Percentiles rank a stretch among this genome's conserved stretches.
Evolutionary conservation across 495 filamentous ascomycete species (phyloP).

Genomic region (Lasiosphaeria hispida): DNA sequence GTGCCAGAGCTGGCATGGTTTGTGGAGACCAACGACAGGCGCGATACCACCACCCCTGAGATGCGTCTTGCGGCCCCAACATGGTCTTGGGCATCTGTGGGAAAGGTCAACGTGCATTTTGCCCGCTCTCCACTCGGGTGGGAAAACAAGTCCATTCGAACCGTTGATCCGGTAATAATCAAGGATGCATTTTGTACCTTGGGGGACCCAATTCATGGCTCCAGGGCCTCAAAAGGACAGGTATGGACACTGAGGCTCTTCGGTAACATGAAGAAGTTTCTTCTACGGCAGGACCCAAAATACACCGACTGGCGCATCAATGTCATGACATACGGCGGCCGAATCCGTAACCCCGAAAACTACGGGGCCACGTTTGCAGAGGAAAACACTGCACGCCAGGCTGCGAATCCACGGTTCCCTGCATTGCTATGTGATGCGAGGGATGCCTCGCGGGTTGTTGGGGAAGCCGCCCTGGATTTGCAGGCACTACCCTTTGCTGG

Average conservation of each 20-base stretch:
- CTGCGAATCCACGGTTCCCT: neutral
- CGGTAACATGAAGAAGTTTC: neutral
- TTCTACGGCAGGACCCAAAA: neutral
- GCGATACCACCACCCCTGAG: neutral
- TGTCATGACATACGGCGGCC: neutral
- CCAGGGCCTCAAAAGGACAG: neutral
- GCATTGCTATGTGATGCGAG: neutral
- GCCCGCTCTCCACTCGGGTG: neutral
- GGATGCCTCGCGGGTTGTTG: neutral
- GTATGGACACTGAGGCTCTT: neutral
- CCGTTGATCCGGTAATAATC: neutral
- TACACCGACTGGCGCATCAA: conserved; percentile 5
- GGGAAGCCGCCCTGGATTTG: neutral
- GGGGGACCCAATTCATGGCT: neutral
- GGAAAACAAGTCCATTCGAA: neutral
- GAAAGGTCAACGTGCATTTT: conserved; percentile 19
- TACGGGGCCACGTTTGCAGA: neutral
- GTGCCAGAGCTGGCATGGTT: conserved; percentile 23
- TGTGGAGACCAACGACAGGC: conserved; percentile 18
- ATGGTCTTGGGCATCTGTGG: conserved; percentile 27
- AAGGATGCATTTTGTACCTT: neutral
- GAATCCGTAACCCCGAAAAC: too few species aligned
- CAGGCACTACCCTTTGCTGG: too few species aligned
- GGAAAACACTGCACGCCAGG: too few species aligned
- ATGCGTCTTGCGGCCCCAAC: conserved; percentile 9